Percentiles rank a stretch among this genome's conserved stretches.
Conservation (phyloP, 164 flowering plant species). For the Liriodendron chinense region DNA sequence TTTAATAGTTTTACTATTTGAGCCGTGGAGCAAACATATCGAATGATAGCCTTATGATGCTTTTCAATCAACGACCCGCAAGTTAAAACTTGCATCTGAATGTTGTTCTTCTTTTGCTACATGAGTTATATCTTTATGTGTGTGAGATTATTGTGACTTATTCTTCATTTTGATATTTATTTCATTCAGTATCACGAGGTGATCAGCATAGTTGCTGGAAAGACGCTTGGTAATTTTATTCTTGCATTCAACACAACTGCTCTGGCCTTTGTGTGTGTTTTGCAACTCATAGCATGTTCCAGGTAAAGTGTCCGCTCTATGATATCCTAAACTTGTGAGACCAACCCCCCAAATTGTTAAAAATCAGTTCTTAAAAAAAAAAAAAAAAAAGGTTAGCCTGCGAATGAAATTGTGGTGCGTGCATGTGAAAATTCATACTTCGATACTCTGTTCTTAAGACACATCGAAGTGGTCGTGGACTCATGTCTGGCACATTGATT, state of each 20-base stretch:
- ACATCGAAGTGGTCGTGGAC: not conserved
- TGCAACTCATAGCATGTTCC: constrained; percentile 16
- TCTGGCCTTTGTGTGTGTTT: constrained; percentile 10
- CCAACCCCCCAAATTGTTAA: not conserved
- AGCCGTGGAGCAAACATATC: too few species aligned
- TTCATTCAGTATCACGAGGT: constrained; percentile 17
- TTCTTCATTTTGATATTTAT: not conserved
- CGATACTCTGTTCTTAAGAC: not conserved
- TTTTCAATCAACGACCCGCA: too few species aligned
- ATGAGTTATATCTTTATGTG: not conserved
- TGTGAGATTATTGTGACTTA: not conserved
- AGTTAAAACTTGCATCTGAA: not conserved
- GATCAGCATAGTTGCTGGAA: constrained; percentile 13
- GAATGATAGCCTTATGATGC: too few species aligned
- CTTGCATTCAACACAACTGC: constrained; percentile 12
- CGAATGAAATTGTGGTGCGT: not conserved
- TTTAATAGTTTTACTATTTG: too few species aligned
- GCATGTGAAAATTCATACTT: not conserved
- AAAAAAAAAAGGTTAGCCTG: not conserved
- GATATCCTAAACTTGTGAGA: not conserved
- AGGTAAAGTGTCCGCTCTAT: constrained; percentile 2
- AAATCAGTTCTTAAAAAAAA: not conserved
- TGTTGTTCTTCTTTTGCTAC: not conserved
- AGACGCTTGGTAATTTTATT: not conserved
- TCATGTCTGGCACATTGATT: not conserved